phyloP scores from a whole-genome alignment of 2,329 filamentous ascomycete genomes.

The Blastomyces gilchristii region DNA sequence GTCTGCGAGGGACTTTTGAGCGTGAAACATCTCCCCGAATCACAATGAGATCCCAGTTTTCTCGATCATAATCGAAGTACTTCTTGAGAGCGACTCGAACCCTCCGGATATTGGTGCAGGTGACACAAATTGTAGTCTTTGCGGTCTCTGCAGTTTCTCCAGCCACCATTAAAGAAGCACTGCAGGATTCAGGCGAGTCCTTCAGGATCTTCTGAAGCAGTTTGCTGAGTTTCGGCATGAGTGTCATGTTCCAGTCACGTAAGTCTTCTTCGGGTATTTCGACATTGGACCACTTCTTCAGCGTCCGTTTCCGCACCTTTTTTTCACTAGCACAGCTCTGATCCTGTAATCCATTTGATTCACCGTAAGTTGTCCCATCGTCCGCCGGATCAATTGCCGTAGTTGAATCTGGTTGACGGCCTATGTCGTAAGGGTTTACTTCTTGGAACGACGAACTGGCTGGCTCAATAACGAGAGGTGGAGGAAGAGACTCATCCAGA shows the following conservation, averaged over 20 bases:
- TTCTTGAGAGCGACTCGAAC: slow-evolving; percentile 49
- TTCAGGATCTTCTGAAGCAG: slow-evolving; percentile 50
- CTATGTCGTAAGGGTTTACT: slow-evolving; percentile 13
- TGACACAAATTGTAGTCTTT: slow-evolving; percentile 53
- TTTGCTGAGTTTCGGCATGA: slow-evolving; percentile 49
- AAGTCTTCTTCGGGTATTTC: slow-evolving; percentile 47
- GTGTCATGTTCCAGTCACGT: slow-evolving; percentile 48
- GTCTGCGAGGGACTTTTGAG: slow-evolving; percentile 42
- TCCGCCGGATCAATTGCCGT: slow-evolving; percentile 12
- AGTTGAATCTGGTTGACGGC: slow-evolving; percentile 8
- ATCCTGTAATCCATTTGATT: slow-evolving; percentile 20
- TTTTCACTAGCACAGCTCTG: slow-evolving; percentile 22
- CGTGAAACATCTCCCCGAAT: slow-evolving; percentile 48
- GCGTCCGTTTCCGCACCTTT: slow-evolving; percentile 29
- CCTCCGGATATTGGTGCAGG: slow-evolving; percentile 49
- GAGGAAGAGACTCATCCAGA: slow-evolving; percentile 33
- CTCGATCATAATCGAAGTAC: slow-evolving; percentile 47
- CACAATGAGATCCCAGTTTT: slow-evolving; percentile 50
- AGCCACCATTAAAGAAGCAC: slow-evolving; percentile 51
- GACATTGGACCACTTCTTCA: slow-evolving; percentile 39
- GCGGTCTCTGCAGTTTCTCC: slow-evolving; percentile 48
- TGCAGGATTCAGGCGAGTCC: slow-evolving; percentile 51
- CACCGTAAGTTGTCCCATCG: slow-evolving; percentile 16
- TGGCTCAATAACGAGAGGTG: slow-evolving; percentile 30
- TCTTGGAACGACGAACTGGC: slow-evolving; percentile 9